Evolutionary conservation across 1,139 yeast genomes (phyloP).

Genomic region (Geotrichum siamense): DNA sequence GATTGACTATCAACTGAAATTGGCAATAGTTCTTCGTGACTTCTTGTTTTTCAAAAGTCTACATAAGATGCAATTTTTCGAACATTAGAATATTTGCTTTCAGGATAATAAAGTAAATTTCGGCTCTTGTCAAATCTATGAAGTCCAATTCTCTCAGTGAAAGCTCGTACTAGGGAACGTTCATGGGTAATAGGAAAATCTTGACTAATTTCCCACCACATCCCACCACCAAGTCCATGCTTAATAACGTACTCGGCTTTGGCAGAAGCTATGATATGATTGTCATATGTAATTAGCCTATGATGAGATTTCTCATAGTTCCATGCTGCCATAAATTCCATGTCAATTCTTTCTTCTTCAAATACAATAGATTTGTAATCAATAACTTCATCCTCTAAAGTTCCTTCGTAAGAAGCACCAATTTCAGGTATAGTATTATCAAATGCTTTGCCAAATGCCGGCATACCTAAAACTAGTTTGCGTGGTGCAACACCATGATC

Average conservation of each 20-base stretch:
- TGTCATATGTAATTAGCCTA: conserved; percentile 3
- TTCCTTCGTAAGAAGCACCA: not conserved
- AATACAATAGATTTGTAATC: conserved; percentile 2
- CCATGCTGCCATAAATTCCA: not conserved
- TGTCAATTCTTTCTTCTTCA: not conserved
- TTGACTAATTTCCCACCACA: conserved; percentile 8
- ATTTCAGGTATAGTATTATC: not conserved
- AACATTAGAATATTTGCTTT: conserved; percentile 1
- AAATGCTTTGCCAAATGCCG: conserved; percentile 2
- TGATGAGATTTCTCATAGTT: not conserved
- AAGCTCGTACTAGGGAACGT: conserved; percentile 1
- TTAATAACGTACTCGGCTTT: conserved; percentile 6
- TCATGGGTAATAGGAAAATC: conserved; percentile 3
- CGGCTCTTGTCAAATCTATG: not conserved
- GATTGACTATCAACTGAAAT: too few species aligned
- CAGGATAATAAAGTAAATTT: conserved; percentile 2
- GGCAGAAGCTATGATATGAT: not conserved
- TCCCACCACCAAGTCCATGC: conserved; percentile 8
- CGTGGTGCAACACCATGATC: not conserved
- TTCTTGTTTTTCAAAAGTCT: not conserved
- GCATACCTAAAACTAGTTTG: conserved; percentile 5
- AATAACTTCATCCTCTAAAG: not conserved
- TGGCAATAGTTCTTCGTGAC: too few species aligned
- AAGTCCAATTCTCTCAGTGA: conserved; percentile 3
- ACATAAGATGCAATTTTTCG: not conserved